Evolutionary conservation across 1,284 basidiomycete species (phyloP), one percentile per base, ranked within the genome.

Genomic region (Sporisorium exsertum): DNA sequence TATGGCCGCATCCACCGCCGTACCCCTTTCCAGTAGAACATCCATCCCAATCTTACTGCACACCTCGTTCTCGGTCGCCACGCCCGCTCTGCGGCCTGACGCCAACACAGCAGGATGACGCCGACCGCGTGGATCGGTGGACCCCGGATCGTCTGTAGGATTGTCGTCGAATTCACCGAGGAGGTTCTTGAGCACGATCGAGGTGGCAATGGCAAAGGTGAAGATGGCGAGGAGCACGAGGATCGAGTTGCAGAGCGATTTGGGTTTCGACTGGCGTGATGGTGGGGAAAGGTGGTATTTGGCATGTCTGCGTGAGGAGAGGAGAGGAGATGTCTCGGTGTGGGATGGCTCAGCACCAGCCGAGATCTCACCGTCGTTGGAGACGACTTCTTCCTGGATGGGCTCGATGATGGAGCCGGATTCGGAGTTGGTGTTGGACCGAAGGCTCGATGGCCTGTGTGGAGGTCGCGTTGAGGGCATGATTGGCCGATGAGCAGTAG

Each of bases 1-100:
- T 58, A 97, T 90, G 0, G 91, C 92, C 1, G 95, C 92, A 80
- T 98, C 96, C 12, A 96, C 90, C 0, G 95, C 95, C 72, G 93
- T 95, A 18, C 95, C 96, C 33, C 94, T 94, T 8, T 91, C 89
- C 84, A 80, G 73, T 20, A 87, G 69, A 1, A 86, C 81, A 46
- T 80, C 77, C 33, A 80, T 37, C 3, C 80, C 80, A 22, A 82
- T 66, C 15, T 58, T 20, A 49, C 61, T 66, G 62, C 80, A 82
- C 15, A 75, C 50, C 42, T 55, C 50, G 37, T 77, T 81, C 32
- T 82, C 80, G 15, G 77, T 72, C 4, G 80, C 80, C 1, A 82
- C 80, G 20, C 72, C 80, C 2, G 79, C 80, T n/a, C 57, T 58
- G 10, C 27, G 46, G 1, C 79, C 80, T 4, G 47, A 47, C 4